phyloP scores from a whole-genome alignment of 179 eudicot species.

The Silene vulgaris region DNA sequence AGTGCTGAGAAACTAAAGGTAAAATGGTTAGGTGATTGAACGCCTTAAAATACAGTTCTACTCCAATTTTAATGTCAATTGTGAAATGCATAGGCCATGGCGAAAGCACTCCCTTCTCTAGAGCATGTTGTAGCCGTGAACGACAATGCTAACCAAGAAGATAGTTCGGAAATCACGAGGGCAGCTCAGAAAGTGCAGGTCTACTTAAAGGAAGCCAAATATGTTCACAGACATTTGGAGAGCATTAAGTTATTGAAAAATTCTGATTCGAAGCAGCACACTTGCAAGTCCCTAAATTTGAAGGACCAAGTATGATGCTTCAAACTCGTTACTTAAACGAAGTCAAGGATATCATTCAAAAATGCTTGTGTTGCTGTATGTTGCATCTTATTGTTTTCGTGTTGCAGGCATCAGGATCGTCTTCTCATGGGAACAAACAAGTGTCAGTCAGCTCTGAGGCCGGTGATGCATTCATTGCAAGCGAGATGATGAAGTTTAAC shows the following conservation, averaged over 20 bases:
- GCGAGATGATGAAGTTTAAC: neutral
- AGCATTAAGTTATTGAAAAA: neutral
- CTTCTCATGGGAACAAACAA: no score
- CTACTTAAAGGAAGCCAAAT: neutral
- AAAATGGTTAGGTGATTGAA: neutral
- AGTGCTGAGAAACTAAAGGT: conserved; percentile 5
- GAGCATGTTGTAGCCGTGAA: neutral
- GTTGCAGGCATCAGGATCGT: neutral
- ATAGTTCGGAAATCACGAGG: no score
- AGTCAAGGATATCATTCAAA: no score
- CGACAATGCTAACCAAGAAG: neutral
- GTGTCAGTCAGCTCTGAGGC: no score
- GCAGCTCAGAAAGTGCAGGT: no score
- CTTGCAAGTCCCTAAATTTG: no score
- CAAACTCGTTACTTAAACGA: no score
- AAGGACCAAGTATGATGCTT: no score
- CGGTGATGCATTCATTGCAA: neutral
- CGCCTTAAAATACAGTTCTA: no score
- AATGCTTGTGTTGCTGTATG: no score
- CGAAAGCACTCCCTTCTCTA: neutral
- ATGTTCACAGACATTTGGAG: neutral
- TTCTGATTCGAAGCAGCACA: neutral
- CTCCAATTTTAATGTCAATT: neutral
- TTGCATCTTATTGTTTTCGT: no score
- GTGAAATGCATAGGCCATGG: conserved; percentile 11